Percentiles rank a stretch among this genome's conserved stretches.
Evolutionary conservation across 2,329 filamentous ascomycete genomes (phyloP).

Genomic region (Claviceps lovelessii): DNA sequence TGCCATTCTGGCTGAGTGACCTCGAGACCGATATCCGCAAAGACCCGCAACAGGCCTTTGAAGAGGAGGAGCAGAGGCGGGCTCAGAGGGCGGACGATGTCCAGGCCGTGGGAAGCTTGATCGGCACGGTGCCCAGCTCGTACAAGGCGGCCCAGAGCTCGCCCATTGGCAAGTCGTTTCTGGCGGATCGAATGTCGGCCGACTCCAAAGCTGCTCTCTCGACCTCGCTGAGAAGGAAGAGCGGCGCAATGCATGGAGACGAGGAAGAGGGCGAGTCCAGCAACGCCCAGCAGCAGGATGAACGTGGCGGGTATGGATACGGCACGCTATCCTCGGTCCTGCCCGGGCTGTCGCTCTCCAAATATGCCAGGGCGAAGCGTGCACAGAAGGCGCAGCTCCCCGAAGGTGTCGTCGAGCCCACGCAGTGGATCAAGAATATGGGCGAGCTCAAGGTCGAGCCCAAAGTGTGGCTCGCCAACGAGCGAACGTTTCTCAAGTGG

Average conservation of each 20-base stretch:
- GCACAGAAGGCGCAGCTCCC: constrained; percentile 47
- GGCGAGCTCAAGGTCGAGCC: constrained; percentile 87
- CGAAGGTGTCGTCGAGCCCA: constrained; percentile 75
- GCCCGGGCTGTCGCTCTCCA: constrained; percentile 68
- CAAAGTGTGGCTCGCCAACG: constrained; percentile 97
- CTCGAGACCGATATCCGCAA: constrained; percentile 87
- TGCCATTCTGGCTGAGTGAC: constrained; percentile 91
- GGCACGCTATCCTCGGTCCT: constrained; percentile 56
- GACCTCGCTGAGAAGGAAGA: constrained; percentile 14
- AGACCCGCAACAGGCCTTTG: constrained; percentile 79
- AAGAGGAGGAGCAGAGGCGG: constrained; percentile 75
- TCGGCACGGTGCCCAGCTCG: constrained; percentile 42
- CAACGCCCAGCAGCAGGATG: constrained; percentile 17
- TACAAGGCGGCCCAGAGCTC: constrained; percentile 51
- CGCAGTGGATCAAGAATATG: constrained; percentile 83
- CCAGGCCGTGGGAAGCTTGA: constrained; percentile 74
- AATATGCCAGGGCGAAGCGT: constrained; percentile 49
- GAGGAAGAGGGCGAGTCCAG: constrained; percentile 23
- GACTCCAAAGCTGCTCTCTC: constrained; percentile 24
- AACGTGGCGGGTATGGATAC: constrained; percentile 33
- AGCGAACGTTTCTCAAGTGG: constrained; percentile 97
- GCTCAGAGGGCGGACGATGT: constrained; percentile 75
- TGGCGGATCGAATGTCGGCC: constrained; percentile 39
- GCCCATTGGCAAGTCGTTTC: constrained; percentile 51
- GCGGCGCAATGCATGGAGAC: constrained; percentile 15